These are phyloP conservation scores for Lipomyces yarrowii DNA, from an alignment of 1,139 yeast genomes.

Conservation along the genomic window DNA sequence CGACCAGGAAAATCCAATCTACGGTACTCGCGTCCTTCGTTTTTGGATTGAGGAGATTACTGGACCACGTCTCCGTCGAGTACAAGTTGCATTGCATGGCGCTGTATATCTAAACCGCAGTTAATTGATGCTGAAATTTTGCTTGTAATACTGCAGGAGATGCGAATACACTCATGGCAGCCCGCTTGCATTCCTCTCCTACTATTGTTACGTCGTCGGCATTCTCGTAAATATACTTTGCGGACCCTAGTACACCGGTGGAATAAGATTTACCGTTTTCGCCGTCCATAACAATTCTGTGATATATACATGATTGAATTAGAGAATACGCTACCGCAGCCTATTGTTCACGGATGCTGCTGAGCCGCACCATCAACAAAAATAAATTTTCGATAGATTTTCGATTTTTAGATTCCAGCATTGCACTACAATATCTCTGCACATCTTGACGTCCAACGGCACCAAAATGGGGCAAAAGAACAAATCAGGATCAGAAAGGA, in stretches of 20 bases:
- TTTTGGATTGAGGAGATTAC: conserved; percentile 44
- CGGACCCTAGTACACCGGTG: conserved; percentile 36
- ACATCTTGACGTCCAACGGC: neutral
- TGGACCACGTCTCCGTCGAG: conserved; percentile 44
- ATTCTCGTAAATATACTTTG: conserved; percentile 38
- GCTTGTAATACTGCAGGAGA: neutral
- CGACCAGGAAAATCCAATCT: conserved; percentile 49
- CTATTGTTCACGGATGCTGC: neutral
- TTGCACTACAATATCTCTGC: neutral
- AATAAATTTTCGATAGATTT: neutral
- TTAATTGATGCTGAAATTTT: neutral
- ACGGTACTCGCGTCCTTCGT: conserved; percentile 35
- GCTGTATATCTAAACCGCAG: conserved; percentile 32
- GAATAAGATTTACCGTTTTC: neutral
- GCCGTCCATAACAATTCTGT: neutral
- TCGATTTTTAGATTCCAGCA: neutral
- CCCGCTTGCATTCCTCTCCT: conserved; percentile 36
- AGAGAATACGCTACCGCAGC: neutral
- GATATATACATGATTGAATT: neutral
- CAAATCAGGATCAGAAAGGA: neutral
- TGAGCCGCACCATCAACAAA: neutral
- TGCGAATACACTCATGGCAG: conserved; percentile 37
- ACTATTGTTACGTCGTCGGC: conserved; percentile 40
- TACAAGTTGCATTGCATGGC: conserved; percentile 41
- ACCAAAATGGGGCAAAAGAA: neutral